These are phyloP conservation scores for Lecanoromycetidae sp. DNA, from an alignment of 2,329 filamentous ascomycete species.

Conservation along the genomic window DNA sequence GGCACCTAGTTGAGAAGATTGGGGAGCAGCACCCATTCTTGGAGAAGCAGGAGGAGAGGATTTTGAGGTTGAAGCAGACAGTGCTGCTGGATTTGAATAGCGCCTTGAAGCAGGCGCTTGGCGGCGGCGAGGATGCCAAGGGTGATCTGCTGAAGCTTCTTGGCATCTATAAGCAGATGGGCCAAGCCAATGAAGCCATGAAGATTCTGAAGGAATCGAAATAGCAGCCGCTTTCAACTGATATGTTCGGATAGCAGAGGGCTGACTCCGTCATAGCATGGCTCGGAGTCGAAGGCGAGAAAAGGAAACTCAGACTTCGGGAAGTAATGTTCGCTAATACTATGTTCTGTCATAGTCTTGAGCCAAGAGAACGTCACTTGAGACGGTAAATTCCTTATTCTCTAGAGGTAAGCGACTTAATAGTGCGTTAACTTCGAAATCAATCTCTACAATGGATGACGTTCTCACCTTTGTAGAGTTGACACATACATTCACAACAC, in stretches of 20 bases:
- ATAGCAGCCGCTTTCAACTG: background rate
- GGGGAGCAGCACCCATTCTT: constrained; percentile 53
- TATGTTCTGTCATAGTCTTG: background rate
- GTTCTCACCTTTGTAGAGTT: too few species aligned
- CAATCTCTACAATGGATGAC: too few species aligned
- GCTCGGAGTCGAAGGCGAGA: too few species aligned
- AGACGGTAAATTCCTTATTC: too few species aligned
- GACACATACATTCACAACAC: constrained; percentile 26
- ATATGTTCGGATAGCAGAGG: background rate
- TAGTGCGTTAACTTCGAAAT: too few species aligned
- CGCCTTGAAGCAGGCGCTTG: constrained; percentile 46
- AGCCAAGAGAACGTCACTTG: too few species aligned
- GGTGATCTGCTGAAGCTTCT: constrained; percentile 42
- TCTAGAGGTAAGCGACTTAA: too few species aligned
- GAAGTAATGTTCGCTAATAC: background rate
- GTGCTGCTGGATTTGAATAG: constrained; percentile 53
- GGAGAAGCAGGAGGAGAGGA: constrained; percentile 41
- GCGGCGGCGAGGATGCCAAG: constrained; percentile 26
- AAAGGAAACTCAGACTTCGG: too few species aligned
- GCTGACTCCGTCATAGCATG: background rate
- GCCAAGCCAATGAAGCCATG: constrained; percentile 47
- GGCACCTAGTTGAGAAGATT: constrained; percentile 38
- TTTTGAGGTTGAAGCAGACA: constrained; percentile 48
- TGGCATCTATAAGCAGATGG: constrained; percentile 49
- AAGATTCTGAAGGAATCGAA: constrained; percentile 33